Evolutionary conservation across 176 grass and related monocot species (phyloP).

Genomic region (Saccharum officinarum): DNA sequence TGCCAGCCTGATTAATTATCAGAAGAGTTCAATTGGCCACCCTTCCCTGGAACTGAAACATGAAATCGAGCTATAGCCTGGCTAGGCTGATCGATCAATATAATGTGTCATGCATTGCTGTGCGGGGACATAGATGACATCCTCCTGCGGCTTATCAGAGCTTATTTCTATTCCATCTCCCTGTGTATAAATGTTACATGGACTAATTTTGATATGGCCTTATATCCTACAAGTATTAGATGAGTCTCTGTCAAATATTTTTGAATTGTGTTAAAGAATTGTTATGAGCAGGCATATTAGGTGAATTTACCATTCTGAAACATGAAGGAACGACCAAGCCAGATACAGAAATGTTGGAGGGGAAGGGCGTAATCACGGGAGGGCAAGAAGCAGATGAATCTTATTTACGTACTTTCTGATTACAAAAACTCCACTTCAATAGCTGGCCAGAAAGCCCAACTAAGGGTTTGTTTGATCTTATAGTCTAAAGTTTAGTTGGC

Average conservation of each 20-base stretch:
- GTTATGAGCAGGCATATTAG: background rate
- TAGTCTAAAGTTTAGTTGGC: no score
- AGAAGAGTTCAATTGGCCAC: background rate
- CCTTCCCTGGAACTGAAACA: slow-evolving; percentile 1
- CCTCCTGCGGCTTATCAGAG: no score
- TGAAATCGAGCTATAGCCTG: background rate
- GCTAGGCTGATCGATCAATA: background rate
- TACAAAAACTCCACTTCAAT: no score
- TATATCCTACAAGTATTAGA: slow-evolving; percentile 23
- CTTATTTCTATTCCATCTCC: background rate
- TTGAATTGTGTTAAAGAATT: slow-evolving; percentile 46
- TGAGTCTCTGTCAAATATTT: background rate
- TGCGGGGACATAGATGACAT: background rate
- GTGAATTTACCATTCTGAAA: no score
- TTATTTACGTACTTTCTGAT: no score
- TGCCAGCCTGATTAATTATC: background rate
- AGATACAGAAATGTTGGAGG: no score
- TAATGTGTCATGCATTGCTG: background rate
- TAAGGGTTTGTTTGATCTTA: no score
- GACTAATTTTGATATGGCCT: slow-evolving; percentile 11
- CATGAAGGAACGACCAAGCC: no score
- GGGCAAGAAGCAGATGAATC: no score
- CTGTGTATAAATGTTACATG: background rate
- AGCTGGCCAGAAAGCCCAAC: no score
- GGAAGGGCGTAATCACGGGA: no score